Conservation (phyloP, 2,329 filamentous ascomycete species). For the Cryphonectria radicalis region DNA sequence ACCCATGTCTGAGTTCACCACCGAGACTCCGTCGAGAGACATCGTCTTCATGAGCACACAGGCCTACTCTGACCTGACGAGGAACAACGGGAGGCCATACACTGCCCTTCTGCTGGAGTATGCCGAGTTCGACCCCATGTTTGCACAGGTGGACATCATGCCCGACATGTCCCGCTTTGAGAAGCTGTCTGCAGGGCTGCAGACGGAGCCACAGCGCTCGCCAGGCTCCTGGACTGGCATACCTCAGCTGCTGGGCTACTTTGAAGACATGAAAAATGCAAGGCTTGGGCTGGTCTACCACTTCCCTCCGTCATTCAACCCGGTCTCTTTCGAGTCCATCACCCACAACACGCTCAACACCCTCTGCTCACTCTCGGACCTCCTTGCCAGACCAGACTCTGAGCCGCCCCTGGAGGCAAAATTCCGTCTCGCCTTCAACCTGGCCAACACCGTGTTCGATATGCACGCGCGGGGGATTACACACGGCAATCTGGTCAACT, state of each 20-base stretch:
- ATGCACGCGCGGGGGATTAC: slow-evolving; percentile 71
- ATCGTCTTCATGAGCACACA: slow-evolving; percentile 58
- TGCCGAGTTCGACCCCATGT: slow-evolving; percentile 66
- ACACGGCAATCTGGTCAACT: slow-evolving; percentile 71
- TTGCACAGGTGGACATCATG: slow-evolving; percentile 64
- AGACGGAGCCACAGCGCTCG: slow-evolving; percentile 55
- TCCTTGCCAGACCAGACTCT: slow-evolving; percentile 55
- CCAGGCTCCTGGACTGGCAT: slow-evolving; percentile 64
- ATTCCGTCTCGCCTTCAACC: slow-evolving; percentile 73
- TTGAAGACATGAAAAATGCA: slow-evolving; percentile 72
- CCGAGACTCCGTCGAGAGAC: slow-evolving; percentile 45
- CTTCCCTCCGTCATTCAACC: slow-evolving; percentile 67
- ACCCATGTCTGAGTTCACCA: slow-evolving; percentile 42
- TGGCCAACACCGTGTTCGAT: slow-evolving; percentile 74
- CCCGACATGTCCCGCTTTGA: slow-evolving; percentile 69
- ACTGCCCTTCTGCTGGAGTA: slow-evolving; percentile 72
- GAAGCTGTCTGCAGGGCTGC: slow-evolving; percentile 63
- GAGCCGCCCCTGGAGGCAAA: slow-evolving; percentile 75
- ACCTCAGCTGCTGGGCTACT: slow-evolving; percentile 68
- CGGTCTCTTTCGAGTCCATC: slow-evolving; percentile 57
- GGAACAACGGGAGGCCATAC: slow-evolving; percentile 49
- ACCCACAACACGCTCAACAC: slow-evolving; percentile 55
- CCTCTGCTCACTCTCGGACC: slow-evolving; percentile 57
- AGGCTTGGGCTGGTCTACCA: slow-evolving; percentile 77
- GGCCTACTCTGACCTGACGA: slow-evolving; percentile 54